A percentile compares a stretch with the other conserved stretches of the same genome.
Conservation (phyloP, 768 basidiomycete species). For the Panellus pusillus region DNA sequence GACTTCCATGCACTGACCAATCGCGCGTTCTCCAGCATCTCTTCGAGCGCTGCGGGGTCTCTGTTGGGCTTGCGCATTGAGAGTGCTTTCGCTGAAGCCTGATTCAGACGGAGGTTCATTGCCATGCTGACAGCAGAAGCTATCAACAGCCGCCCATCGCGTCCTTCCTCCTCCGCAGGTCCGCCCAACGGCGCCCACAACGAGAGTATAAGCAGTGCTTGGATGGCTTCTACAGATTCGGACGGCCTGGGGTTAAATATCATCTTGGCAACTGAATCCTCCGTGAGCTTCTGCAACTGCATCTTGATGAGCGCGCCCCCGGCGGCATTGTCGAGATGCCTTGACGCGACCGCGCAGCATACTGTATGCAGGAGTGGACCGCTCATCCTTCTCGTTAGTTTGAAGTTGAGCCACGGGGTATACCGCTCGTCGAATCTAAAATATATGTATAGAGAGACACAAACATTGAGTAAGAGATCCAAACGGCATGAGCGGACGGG, state of each 20-base stretch:
- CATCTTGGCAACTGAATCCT: conserved; percentile 36
- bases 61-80: background rate
- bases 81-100: conserved; percentile 26
- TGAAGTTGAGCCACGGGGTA: conserved; percentile 43
- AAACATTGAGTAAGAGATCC: conserved; percentile 22
- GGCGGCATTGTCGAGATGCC: conserved; percentile 36
- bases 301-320: conserved; percentile 23
- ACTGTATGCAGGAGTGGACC: conserved; percentile 35
- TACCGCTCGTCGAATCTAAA: conserved; percentile 43
- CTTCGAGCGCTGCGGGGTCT: conserved; percentile 26
- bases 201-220: conserved; percentile 39
- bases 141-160: conserved; percentile 39
- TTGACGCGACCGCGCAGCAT: conserved; percentile 42
- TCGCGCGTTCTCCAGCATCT: conserved; percentile 38
- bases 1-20: conserved; percentile 27
- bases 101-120: conserved; percentile 39
- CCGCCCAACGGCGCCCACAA: conserved; percentile 35
- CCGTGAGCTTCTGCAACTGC: conserved; percentile 31
- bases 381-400: conserved; percentile 29
- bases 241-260: conserved; percentile 41
- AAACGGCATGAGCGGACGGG: background rate
- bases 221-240: conserved; percentile 35
- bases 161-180: conserved; percentile 9
- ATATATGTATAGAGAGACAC: conserved; percentile 34
- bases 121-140: conserved; percentile 45